These are phyloP conservation scores for Kickxella alabastrina DNA, from an alignment of 192 early-diverging fungal species.

Conservation along the genomic window DNA sequence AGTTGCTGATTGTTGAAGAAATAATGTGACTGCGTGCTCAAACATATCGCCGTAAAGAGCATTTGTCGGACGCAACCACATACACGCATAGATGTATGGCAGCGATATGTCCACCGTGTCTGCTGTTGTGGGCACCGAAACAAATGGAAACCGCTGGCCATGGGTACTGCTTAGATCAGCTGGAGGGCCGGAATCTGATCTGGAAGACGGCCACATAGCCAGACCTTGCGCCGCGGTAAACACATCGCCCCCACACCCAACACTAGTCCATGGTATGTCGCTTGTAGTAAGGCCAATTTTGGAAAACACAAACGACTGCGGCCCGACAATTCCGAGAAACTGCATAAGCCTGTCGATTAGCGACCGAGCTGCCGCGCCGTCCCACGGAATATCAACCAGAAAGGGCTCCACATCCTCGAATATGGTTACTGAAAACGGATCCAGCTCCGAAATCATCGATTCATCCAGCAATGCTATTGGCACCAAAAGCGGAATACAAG, in stretches of 20 bases:
- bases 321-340: constrained; percentile 33
- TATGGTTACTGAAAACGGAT: constrained; percentile 22
- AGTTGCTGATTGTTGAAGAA: not conserved
- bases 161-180: too few species aligned
- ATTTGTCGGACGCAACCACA: constrained; percentile 8
- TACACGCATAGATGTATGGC: constrained; percentile 12
- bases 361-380: not conserved
- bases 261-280: too few species aligned
- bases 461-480: not conserved
- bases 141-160: constrained; percentile 21
- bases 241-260: too few species aligned
- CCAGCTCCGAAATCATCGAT: not conserved
- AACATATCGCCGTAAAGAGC: constrained; percentile 1
- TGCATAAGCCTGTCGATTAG: constrained; percentile 20
- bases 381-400: constrained; percentile 23
- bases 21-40: constrained; percentile 1
- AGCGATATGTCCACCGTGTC: constrained; percentile 30
- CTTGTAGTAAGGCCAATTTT: too few species aligned
- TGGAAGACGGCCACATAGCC: too few species aligned
- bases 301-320: constrained; percentile 16
- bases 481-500: not conserved
- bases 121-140: constrained; percentile 16
- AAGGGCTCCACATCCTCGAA: constrained; percentile 39
- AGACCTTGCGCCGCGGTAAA: too few species aligned
- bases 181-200: too few species aligned